Base-by-base conservation (phyloP, 2,329 filamentous ascomycete genomes). In the Fusarium drepaniforme region DNA sequence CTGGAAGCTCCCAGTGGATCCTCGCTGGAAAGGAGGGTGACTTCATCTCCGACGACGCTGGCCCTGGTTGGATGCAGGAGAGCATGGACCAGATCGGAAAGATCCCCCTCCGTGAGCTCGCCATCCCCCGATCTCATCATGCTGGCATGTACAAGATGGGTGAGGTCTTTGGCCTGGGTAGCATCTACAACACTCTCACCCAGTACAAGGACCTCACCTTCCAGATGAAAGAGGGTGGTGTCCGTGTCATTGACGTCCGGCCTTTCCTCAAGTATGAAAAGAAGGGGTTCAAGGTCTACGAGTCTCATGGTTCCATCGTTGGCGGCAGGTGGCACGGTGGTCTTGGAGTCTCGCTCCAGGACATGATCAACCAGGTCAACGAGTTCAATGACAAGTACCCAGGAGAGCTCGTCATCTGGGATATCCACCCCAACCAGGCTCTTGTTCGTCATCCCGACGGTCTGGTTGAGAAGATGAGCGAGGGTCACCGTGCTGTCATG, bases 331-430 rank as follows among this genome's bases (percentile, higher is more conserved):
- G 68, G 62, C 73, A 80, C n/a, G 82, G 81, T 49, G 62, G 71
- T 28, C 21, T 75, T 7, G 81, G 81, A 9, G 75, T 78, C 25
- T 56, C n/a, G 5, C 51, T 82, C 42, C 37, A 74, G 13, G 76
- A 78, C n/a, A 80, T 83, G 74, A 70, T 82, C 15, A 57, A 73
- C 6, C 67, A 72, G 4, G 71, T 82, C 66, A 82, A 82, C 68
- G 33, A 68, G 5, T 83, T 82, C 71, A 81, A 79, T 57, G 35
- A 67, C 0, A 46, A 78, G 8, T 56, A 75, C 25, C 81, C 81
- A 4, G 82, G 82, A 13, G 82, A 83, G 70, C 74, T 83, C 56
- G 75, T 81, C 75, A 82, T 83, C 65, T 75, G 76, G 66, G 82
- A 83, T 59, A 67, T 83, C 15, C 73, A 81, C 40, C 51, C 69